Base-by-base conservation (phyloP, 2,329 filamentous ascomycete genomes). In the Fusarium fracticaudum region DNA sequence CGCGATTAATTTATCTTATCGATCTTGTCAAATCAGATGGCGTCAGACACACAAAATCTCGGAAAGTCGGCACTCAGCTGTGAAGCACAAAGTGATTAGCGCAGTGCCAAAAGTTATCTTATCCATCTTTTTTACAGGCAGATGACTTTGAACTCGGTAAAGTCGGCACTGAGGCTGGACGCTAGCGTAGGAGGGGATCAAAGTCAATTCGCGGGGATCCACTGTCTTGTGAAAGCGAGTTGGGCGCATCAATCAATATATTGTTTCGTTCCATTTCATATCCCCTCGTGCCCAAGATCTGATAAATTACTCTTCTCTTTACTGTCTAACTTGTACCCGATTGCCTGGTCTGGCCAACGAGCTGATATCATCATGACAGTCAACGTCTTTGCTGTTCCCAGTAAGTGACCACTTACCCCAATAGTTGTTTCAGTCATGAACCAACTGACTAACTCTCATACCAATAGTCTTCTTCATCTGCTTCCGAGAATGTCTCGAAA, bases 21-120 rank as follows among this genome's bases (percentile, higher is more conserved):
- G 31, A 59, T 59, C 55, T 59, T 37, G 55, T 50, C 55, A 59
- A 59, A 59, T 59, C 55, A 59, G 31, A 29, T 59, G 55, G n/a
- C 18, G 24, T 48, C 41, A 37, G 18, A 43, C 22, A 13, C 48
- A 35, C 22, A 12, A 17, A 7, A 22, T 48, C n/a, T 40, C 35
- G 51, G 51, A 29, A 55, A 55, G 51, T 55, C 51, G 51, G 51
- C 51, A 54, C 51, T 41, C 40, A 41, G 40, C 40, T 41, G 38
- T 41, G 33, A 35, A 35, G 33, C 0, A 35, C 33, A 35, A 14
- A 37, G 50, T 17, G 33, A 38, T 29, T 54, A 54, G 51, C 51
- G 51, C 4, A 1, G 8, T 29, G 24, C n/a, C 11, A 29, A 22
- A 54, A 41, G 51, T 55, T 41, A 55, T 55, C 51, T 55, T 29